These are phyloP conservation scores for Labyrinthula sp. DNA, from an alignment of 352 stramenopile genomes.

Conservation along the genomic window DNA sequence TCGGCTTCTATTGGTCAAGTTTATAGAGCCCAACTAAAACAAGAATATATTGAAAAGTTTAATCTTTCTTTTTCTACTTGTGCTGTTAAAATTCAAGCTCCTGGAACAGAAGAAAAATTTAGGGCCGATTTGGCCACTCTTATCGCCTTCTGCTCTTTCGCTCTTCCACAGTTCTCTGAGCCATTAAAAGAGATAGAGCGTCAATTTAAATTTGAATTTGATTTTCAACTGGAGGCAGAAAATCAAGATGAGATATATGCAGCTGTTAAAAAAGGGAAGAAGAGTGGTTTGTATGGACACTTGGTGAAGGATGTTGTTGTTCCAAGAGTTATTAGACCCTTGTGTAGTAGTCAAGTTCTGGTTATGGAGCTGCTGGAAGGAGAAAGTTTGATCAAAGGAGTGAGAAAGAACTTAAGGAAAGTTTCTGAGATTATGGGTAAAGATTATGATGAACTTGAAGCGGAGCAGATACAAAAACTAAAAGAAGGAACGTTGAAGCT, in stretches of 20 bases:
- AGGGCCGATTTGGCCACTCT: slow-evolving; percentile 83
- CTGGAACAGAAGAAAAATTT: slow-evolving; percentile 72
- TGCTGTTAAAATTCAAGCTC: slow-evolving; percentile 72
- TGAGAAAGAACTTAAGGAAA: slow-evolving; percentile 63
- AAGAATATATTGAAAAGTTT: too few species aligned
- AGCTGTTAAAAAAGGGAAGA: slow-evolving; percentile 52
- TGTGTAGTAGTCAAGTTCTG: slow-evolving; percentile 74
- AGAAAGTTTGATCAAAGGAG: slow-evolving; percentile 53
- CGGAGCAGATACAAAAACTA: slow-evolving; percentile 42
- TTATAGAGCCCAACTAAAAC: slow-evolving; percentile 4
- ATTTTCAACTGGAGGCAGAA: slow-evolving; percentile 71
- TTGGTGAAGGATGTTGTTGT: slow-evolving; percentile 53
- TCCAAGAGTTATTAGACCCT: slow-evolving; percentile 52
- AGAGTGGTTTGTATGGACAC: too few species aligned
- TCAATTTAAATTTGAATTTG: slow-evolving; percentile 92
- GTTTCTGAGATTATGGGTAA: slow-evolving; percentile 59
- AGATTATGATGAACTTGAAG: slow-evolving; percentile 53
- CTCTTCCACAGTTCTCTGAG: slow-evolving; percentile 71
- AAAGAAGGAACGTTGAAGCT: slow-evolving; percentile 32
- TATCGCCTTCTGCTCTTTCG: slow-evolving; percentile 75
- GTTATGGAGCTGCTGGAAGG: slow-evolving; percentile 79
- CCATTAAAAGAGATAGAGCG: slow-evolving; percentile 80
- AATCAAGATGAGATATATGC: slow-evolving; percentile 59
- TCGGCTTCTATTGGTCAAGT: slow-evolving; percentile 40
- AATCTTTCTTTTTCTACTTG: slow-evolving; percentile 33